Percentiles rank a stretch among this genome's conserved stretches.
These are phyloP conservation scores for Ceratocystis ficicola DNA, from an alignment of 2,329 filamentous ascomycete genomes.

Conservation along the genomic window DNA sequence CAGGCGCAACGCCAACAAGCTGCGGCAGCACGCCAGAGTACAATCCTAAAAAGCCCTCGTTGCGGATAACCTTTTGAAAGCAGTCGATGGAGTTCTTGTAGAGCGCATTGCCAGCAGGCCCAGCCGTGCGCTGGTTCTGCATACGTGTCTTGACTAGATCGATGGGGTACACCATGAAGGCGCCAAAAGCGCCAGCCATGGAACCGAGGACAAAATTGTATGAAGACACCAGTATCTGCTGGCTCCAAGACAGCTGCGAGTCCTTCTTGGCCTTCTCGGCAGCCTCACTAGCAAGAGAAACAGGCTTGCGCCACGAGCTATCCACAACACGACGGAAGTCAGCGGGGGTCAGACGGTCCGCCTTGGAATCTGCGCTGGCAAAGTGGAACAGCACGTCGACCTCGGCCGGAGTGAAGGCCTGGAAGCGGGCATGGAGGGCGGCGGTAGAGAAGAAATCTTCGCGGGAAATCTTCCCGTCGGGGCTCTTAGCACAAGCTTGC, in stretches of 20 bases:
- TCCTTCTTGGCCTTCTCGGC: conserved; percentile 30
- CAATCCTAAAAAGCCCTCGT: conserved; percentile 78
- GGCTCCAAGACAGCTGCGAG: conserved; percentile 24
- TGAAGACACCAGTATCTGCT: conserved; percentile 49
- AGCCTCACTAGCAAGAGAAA: conserved; percentile 32
- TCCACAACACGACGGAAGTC: conserved; percentile 96
- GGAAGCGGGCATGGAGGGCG: conserved; percentile 80
- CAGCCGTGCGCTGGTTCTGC: conserved; percentile 83
- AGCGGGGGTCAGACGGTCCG: conserved; percentile 52
- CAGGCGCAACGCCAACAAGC: conserved; percentile 92
- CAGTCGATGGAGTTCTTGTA: conserved; percentile 98
- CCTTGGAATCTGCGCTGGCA: conserved; percentile 79
- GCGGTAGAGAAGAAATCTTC: conserved; percentile 93
- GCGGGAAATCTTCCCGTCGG: conserved; percentile 85
- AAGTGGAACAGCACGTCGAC: conserved; percentile 98
- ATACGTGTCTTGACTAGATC: conserved; percentile 97
- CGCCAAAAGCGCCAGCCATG: conserved; percentile 87
- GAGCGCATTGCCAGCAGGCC: conserved; percentile 63
- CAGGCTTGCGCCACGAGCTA: conserved; percentile 64
- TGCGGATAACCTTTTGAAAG: conserved; percentile 80
- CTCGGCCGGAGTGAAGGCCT: conserved; percentile 95
- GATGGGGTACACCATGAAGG: conserved; percentile 99
- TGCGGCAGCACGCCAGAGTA: conserved; percentile 94
- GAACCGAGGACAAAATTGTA: conserved; percentile 89
- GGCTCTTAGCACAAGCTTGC: conserved; percentile 69